These are phyloP conservation scores for Silene coronaria DNA, from an alignment of 179 eudicot genomes.

Conservation along the genomic window DNA sequence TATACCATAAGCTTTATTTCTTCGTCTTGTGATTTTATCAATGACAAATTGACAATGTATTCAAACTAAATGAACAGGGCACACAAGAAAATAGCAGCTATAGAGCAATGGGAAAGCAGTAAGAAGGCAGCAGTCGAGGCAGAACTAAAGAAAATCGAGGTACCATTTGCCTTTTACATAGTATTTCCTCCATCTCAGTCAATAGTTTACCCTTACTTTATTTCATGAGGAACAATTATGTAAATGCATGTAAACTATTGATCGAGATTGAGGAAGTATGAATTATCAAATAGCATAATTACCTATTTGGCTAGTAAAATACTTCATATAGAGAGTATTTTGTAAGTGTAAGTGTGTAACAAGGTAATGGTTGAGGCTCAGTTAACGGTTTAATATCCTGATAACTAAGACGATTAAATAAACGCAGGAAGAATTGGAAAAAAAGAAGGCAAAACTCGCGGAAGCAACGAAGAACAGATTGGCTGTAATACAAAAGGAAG, in stretches of 20 bases:
- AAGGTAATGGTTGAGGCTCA: too few species aligned
- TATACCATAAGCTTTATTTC: neutral
- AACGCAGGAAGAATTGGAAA: slow-evolving; percentile 72
- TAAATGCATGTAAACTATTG: too few species aligned
- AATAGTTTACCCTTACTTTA: too few species aligned
- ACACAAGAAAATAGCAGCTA: slow-evolving; percentile 59
- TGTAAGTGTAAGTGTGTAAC: too few species aligned
- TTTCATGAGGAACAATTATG: too few species aligned
- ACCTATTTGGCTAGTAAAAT: too few species aligned
- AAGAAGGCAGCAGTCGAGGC: slow-evolving; percentile 76
- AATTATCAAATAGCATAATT: too few species aligned
- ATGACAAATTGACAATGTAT: neutral
- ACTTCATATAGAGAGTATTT: too few species aligned
- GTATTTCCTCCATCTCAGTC: too few species aligned
- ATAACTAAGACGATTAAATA: neutral
- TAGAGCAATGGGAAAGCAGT: slow-evolving; percentile 84
- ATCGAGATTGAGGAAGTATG: too few species aligned
- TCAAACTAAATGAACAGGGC: slow-evolving; percentile 46
- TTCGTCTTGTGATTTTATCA: neutral
- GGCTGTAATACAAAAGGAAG: slow-evolving; percentile 60
- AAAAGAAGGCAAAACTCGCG: slow-evolving; percentile 61
- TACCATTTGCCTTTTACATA: slow-evolving; percentile 11
- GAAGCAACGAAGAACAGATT: slow-evolving; percentile 73
- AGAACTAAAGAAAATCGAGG: slow-evolving; percentile 74
- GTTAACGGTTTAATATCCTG: too few species aligned